Base-by-base conservation (phyloP, 768 basidiomycete species). In the Coprinellus micaceus region DNA sequence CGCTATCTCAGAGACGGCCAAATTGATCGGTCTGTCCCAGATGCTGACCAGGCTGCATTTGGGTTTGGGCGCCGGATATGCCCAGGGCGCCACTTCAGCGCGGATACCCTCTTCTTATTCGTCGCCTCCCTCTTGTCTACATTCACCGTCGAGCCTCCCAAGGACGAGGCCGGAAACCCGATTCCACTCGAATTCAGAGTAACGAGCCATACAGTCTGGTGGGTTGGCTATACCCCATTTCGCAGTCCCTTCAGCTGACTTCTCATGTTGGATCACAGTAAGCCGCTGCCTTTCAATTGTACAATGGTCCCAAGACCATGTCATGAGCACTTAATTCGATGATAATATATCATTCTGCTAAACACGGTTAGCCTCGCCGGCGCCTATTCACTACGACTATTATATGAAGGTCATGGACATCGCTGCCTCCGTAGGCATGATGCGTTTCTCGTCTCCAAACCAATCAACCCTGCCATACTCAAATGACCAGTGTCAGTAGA, bases 1-100 rank as follows among this genome's bases (percentile, higher is more conserved):
- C 53, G 60, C 26, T 51, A 54, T 33, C 29, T 59, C 36, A 58
- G 54, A 40, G 54, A 55, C 29, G 51, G 36, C 17, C 43, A 45
- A 50, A 45, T 44, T 37, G 41, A 37, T 15, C 45, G 44, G 25
- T 33, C 56, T 24, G 33, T 52, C 15, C 47, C 37, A 2, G 15
- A 54, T 19, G 12, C 33, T 29, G 45, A 50, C 1, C 15, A 17
- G 11, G 39, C 33, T 36, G 53, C 30, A 15, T 30, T 44, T 52
- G 50, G n/a, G 36, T 37, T 33, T 21, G 33, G 53, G 15, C 33
- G 33, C 7, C 40, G 65, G 24, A 63, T 67, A 19, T 67, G 67
- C 57, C 67, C 68, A 41, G 71, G 71, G 11, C 43, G 55, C 2
- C 57, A 63, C 44, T 49, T 70, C 12, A 67, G 64, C 36, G 57